Evolutionary conservation across 768 basidiomycete species (phyloP), one percentile per base, ranked within the genome.

Genomic region (Scleroderma bovista): DNA sequence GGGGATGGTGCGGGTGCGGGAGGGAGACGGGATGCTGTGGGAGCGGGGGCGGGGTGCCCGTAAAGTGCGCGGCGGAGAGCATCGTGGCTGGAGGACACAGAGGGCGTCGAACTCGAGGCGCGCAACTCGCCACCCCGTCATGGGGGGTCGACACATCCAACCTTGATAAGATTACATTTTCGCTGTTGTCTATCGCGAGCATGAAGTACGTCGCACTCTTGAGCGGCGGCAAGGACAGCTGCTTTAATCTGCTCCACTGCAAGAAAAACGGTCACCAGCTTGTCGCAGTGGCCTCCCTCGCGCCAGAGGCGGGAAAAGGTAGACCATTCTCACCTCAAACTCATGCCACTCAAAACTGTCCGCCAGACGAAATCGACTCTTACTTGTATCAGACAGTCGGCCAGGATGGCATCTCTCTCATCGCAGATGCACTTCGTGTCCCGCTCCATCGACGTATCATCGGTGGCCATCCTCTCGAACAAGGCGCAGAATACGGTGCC

Each of bases 311-410:
- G 51, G 94, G 92, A 59, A 88, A 86, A 81, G 94, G 95, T 93
- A 58, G 43, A 12, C 17, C 36, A 48, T 53, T 23, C 56, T 47
- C 26, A 29, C 36, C 38, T 26, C 51, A 20, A 51, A 22, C 20
- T 15, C 41, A 38, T 51, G 51, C n/a, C 16, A 16, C 48, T 55
- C 56, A 31, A 24, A 50, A 47, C 45, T 20, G 34, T 26, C n/a
- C 11, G 24, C 9, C 66, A 96, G 96, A 98, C 75, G 96, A 99
- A 74, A 81, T 98, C 60, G 94, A 99, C 68, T 97, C 94, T 20
- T 98, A 93, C 71, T 76, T 99, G 66, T 99, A 97, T 68, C 96
- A 99, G 67, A 97, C 95, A n/a, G 94, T 99, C 23, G 96, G 94
- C 1, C 94, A 97, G 63, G 90, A 93, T 50, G 91, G 92, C 16